Evolutionary conservation across 805 yeast genomes (phyloP), one percentile per base, ranked within the genome.

Genomic region (Candida succiphila): DNA sequence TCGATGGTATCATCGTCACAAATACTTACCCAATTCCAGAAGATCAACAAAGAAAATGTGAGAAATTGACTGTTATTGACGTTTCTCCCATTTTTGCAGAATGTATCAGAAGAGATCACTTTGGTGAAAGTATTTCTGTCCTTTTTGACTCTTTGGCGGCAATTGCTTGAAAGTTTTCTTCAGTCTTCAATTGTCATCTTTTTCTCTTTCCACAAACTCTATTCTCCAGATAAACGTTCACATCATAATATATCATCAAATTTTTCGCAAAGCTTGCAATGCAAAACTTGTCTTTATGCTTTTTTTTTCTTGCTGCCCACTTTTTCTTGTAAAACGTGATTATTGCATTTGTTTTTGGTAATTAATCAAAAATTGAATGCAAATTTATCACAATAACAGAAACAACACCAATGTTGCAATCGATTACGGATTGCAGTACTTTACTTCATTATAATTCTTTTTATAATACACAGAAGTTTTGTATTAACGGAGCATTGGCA

Each of bases 41-140:
- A 43, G 80, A 74, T 38, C 67, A 72, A 45, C 59, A 71, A 22
- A 67, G 64, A 34, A 67, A 65, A 32, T 68, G 78, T 41, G 63
- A 73, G 38, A 92, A 92, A 58, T 67, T 92, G 47, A 77, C 76
- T 13, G 81, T 86, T 32, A 87, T 92, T 48, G 98, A 92, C 52
- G 94, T 92, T 32, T 82, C 96, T 40, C 82, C 95, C 15, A 87
- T 92, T 34, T 83, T 92, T 52, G 97, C 97, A 24, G 99, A 92
- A 65, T 92, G 97, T 60, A 89, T 92, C 40, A 79, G 99, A 64
- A 82, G 99, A 65, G 96, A 92, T 55, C 99, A 92, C 58, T 88
- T 89, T 49, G 99, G 98, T 56, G 97, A 89, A 65, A 81, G 94
- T 48, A 88, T 89, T 41, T 84, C 95, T 27, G 95, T 88, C 16